phyloP scores from a whole-genome alignment of 208 protist species.

The Crithidia acanthocephali region DNA sequence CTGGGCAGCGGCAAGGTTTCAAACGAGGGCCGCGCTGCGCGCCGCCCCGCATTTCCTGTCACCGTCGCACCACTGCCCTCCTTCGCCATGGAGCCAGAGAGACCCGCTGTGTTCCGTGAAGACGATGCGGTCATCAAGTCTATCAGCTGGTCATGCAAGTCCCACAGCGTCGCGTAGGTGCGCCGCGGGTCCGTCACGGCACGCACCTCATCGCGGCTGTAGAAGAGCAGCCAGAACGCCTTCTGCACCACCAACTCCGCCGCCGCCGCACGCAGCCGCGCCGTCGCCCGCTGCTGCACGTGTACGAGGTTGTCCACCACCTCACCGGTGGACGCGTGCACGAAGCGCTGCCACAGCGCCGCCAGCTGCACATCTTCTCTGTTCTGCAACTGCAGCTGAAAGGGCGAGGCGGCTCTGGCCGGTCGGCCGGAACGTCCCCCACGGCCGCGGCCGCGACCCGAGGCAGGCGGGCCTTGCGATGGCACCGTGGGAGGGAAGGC shows the following conservation, averaged over 20 bases:
- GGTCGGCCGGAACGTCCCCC: neutral
- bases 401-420: slow-evolving; percentile 7
- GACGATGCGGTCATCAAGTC: slow-evolving; percentile 6
- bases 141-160: slow-evolving; percentile 45
- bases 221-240: slow-evolving; percentile 80
- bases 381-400: slow-evolving; percentile 24
- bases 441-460: neutral
- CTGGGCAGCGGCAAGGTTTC: slow-evolving; percentile 21
- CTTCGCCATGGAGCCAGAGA: neutral
- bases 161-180: slow-evolving; percentile 62
- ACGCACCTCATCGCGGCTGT: slow-evolving; percentile 79
- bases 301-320: slow-evolving; percentile 51
- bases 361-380: slow-evolving; percentile 79
- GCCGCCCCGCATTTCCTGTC: neutral
- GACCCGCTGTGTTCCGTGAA: neutral
- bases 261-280: slow-evolving; percentile 39
- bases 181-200: slow-evolving; percentile 65
- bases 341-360: slow-evolving; percentile 71
- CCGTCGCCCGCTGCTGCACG: slow-evolving; percentile 24
- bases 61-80: neutral
- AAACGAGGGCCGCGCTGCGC: slow-evolving; percentile 15
- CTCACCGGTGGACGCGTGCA: slow-evolving; percentile 27
- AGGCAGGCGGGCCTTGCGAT: neutral
- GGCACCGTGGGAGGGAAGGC: neutral
- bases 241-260: slow-evolving; percentile 56